Percentiles rank a stretch among this genome's conserved stretches.
These are phyloP conservation scores for Penicillium desertorum DNA, from an alignment of 495 filamentous ascomycete genomes.

Conservation along the genomic window DNA sequence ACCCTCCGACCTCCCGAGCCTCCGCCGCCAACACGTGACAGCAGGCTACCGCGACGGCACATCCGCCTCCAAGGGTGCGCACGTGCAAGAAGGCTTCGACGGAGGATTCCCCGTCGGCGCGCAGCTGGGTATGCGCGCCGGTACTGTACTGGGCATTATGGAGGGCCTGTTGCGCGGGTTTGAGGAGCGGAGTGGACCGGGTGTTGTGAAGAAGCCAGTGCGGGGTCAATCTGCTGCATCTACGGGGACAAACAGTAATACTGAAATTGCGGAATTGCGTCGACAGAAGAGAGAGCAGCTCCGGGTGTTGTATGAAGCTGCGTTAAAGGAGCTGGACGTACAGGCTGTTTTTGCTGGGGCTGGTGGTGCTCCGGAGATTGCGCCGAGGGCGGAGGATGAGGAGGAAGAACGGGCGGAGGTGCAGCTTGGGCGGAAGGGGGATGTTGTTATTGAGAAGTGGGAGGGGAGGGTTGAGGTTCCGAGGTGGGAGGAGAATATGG, in stretches of 20 bases:
- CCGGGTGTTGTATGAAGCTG: constrained; percentile 47
- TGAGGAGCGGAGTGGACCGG: constrained; percentile 30
- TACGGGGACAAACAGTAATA: not conserved
- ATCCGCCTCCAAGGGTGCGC: constrained; percentile 62
- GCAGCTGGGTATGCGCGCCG: constrained; percentile 67
- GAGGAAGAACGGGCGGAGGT: constrained; percentile 32
- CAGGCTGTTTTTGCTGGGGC: constrained; percentile 60
- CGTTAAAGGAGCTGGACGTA: constrained; percentile 59
- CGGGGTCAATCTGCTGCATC: constrained; percentile 4
- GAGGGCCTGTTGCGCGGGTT: constrained; percentile 58
- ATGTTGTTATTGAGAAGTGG: constrained; percentile 48
- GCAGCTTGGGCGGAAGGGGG: constrained; percentile 31
- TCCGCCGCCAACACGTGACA: constrained; percentile 71
- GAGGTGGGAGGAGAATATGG: constrained; percentile 48
- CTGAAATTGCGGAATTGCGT: constrained; percentile 22
- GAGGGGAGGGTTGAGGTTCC: constrained; percentile 48
- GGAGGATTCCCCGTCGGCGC: constrained; percentile 81
- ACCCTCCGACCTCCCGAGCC: constrained; percentile 70
- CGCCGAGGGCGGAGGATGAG: constrained; percentile 23
- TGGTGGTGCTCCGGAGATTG: not conserved
- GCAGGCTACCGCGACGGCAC: constrained; percentile 93
- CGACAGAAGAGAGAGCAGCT: constrained; percentile 35
- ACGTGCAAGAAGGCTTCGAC: constrained; percentile 84
- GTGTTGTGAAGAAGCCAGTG: constrained; percentile 33
- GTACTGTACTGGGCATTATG: constrained; percentile 67